Conservation (phyloP, 202 grass and related monocot species). For the Musa balbisiana region DNA sequence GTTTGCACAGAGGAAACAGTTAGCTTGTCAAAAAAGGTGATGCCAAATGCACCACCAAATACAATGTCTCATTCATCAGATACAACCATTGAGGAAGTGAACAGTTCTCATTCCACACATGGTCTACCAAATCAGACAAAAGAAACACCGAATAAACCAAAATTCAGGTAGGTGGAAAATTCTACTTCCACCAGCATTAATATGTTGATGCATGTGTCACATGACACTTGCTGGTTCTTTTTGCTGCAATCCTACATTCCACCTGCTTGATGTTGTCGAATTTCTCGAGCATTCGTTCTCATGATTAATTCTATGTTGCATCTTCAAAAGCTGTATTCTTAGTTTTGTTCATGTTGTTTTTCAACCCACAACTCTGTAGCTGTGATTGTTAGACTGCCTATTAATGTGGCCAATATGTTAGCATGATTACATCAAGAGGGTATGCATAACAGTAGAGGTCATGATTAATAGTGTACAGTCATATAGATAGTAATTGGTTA, state of each 20-base stretch:
- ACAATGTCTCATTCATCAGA: conserved; percentile 1
- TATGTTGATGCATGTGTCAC: background rate
- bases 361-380: too few relatives aligned
- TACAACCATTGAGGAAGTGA: background rate
- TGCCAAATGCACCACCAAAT: background rate
- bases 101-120: background rate
- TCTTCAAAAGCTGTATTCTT: too few relatives aligned
- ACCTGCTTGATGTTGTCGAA: background rate
- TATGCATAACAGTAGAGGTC: too few relatives aligned
- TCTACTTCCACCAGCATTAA: background rate
- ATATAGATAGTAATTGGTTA: too few relatives aligned
- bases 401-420: too few relatives aligned
- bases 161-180: conserved; percentile 24
- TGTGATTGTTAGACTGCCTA: too few relatives aligned
- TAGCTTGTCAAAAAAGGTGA: conserved; percentile 5
- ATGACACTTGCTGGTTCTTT: background rate
- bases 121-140: conserved; percentile 2
- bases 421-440: too few relatives aligned
- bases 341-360: too few relatives aligned
- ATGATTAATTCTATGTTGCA: too few relatives aligned
- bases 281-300: too few relatives aligned
- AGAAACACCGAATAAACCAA: conserved; percentile 21
- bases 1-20: conserved; percentile 12
- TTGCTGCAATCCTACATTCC: background rate
- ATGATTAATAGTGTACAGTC: too few relatives aligned